A percentile compares a stretch with the other conserved stretches of the same genome.
phyloP scores from a whole-genome alignment of 2,329 filamentous ascomycete genomes.

The Hymenoscyphus linearis region DNA sequence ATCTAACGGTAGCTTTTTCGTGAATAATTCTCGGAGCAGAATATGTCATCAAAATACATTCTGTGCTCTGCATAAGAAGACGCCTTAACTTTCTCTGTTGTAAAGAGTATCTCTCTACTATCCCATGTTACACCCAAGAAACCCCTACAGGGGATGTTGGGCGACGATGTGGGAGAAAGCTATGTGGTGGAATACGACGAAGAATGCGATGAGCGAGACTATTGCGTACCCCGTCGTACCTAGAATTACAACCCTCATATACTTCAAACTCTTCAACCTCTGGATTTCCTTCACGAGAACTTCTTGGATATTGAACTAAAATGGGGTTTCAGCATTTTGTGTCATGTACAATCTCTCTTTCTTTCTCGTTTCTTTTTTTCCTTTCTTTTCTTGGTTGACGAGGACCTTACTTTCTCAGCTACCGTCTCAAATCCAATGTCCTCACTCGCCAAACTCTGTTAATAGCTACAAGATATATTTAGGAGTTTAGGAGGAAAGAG shows the following conservation, averaged over 20 bases:
- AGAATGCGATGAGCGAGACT: conserved; percentile 93
- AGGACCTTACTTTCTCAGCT: too few relatives aligned
- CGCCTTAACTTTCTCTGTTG: neutral
- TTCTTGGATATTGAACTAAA: too few relatives aligned
- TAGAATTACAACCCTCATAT: conserved; percentile 81
- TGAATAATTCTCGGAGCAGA: conserved; percentile 83
- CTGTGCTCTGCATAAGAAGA: neutral
- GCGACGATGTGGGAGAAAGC: conserved; percentile 84
- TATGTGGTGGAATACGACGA: conserved; percentile 97
- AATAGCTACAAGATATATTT: too few relatives aligned
- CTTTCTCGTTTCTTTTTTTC: too few relatives aligned
- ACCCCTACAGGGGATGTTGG: conserved; percentile 76
- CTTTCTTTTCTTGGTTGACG: too few relatives aligned
- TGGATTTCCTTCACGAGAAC: conserved; percentile 61
- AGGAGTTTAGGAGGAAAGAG: too few relatives aligned
- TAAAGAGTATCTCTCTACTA: neutral
- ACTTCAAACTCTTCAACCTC: conserved; percentile 54
- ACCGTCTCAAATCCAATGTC: too few relatives aligned
- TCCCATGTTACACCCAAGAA: conserved; percentile 43
- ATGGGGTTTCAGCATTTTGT: too few relatives aligned
- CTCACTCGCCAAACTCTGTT: too few relatives aligned
- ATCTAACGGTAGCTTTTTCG: conserved; percentile 94
- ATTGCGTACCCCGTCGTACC: conserved; percentile 89
- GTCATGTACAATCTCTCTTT: too few relatives aligned
- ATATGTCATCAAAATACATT: neutral